Conservation (phyloP, 306 rosid genomes). For the Delonix regia region DNA sequence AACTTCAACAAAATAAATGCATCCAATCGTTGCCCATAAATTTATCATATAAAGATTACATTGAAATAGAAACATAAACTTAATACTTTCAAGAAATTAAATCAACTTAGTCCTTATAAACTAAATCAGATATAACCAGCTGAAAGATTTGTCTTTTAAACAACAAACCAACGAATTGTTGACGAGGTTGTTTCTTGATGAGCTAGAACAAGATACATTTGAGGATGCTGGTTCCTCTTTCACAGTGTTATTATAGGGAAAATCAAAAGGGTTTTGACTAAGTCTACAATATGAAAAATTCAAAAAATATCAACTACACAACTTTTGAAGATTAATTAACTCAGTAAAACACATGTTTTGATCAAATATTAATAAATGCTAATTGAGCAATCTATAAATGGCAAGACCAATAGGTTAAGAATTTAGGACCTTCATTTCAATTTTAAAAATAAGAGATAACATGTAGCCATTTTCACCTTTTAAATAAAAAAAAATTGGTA, state of each 20-base stretch:
- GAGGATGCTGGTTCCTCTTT: constrained; percentile 62
- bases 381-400: neutral
- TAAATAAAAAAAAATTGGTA: neutral
- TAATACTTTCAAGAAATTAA: neutral
- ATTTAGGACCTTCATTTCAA: constrained; percentile 3
- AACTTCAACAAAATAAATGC: neutral
- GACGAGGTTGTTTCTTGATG: constrained; percentile 60
- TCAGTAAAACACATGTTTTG: neutral
- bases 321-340: constrained; percentile 12
- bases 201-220: constrained; percentile 66
- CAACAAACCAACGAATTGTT: constrained; percentile 58
- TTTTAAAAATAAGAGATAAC: neutral
- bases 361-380: constrained; percentile 22
- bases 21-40: neutral
- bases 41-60: neutral
- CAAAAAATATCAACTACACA: constrained; percentile 1
- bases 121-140: constrained; percentile 5
- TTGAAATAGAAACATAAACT: neutral
- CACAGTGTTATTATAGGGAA: constrained; percentile 48
- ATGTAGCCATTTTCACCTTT: neutral
- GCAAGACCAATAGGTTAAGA: neutral
- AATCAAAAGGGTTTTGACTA: constrained; percentile 18
- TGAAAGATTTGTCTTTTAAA: neutral
- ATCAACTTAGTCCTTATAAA: constrained; percentile 8
- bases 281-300: constrained; percentile 24